These are phyloP conservation scores for Vitis vinifera DNA, from an alignment of 164 flowering plant species.

Conservation along the genomic window DNA sequence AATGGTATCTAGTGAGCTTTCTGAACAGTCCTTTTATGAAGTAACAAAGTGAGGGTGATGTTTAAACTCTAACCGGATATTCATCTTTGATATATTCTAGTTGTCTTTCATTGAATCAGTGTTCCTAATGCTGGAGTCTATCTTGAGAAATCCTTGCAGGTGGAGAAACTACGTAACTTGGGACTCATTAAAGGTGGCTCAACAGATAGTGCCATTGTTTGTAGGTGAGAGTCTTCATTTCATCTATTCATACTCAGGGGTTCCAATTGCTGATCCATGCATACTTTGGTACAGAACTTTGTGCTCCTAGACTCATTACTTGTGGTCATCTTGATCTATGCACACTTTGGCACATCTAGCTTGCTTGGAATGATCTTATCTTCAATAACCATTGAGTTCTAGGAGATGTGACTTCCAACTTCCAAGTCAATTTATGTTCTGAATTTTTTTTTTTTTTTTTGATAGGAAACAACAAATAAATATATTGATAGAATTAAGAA, in stretches of 20 bases:
- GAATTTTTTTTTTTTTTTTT: too few species aligned
- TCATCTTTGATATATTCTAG: background rate
- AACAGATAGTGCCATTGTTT: conserved; percentile 75
- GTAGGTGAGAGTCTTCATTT: conserved; percentile 56
- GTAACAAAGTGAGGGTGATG: background rate
- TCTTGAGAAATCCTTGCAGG: conserved; percentile 39
- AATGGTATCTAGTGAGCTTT: background rate
- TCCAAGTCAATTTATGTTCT: too few species aligned
- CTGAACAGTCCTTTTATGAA: background rate
- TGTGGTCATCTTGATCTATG: too few species aligned
- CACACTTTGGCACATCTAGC: background rate
- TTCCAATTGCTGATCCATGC: background rate
- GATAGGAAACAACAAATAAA: too few species aligned
- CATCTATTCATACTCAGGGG: background rate
- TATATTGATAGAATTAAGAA: too few species aligned
- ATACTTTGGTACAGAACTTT: too few species aligned
- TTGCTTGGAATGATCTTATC: background rate
- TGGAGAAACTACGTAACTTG: conserved; percentile 60
- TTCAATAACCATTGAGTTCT: too few species aligned
- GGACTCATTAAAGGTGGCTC: conserved; percentile 94
- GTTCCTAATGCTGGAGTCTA: background rate
- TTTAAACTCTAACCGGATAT: background rate
- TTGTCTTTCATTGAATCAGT: background rate
- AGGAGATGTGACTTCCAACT: too few species aligned
- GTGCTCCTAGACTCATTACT: too few species aligned